Evolutionary conservation across 768 basidiomycete species (phyloP).

Genomic region (Lentinula aciculospora): DNA sequence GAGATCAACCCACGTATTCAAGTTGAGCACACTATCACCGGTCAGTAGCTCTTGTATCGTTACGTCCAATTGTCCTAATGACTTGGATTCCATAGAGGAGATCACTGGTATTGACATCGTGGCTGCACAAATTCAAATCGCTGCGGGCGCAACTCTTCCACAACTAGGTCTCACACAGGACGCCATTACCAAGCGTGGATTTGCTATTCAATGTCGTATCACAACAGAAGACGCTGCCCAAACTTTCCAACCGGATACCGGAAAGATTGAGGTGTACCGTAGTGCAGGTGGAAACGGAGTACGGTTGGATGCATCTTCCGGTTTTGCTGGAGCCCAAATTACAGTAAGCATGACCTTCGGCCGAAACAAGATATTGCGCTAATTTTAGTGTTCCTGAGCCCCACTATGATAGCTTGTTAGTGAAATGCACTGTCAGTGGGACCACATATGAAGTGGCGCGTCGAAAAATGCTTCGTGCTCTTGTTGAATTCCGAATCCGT

Average conservation of each 20-base stretch:
- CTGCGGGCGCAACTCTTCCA: slow-evolving; percentile 93
- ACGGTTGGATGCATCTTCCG: slow-evolving; percentile 92
- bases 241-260: slow-evolving; percentile 96
- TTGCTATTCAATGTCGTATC: slow-evolving; percentile 97
- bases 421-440: slow-evolving; percentile 93
- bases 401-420: slow-evolving; percentile 96
- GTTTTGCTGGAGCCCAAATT: slow-evolving; percentile 98
- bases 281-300: slow-evolving; percentile 99
- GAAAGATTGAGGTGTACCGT: slow-evolving; percentile 99
- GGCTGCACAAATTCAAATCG: slow-evolving; percentile 98
- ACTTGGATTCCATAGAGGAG: slow-evolving; percentile 62
- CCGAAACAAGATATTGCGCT: not conserved
- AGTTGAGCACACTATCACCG: slow-evolving; percentile 99
- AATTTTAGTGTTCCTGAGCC: slow-evolving; percentile 46
- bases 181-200: slow-evolving; percentile 91
- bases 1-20: slow-evolving; percentile 99
- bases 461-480: slow-evolving; percentile 96
- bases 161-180: slow-evolving; percentile 96
- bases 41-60: slow-evolving; percentile 33
- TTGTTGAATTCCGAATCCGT: slow-evolving; percentile 99
- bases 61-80: not conserved
- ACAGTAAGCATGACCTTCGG: slow-evolving; percentile 52
- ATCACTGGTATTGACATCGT: slow-evolving; percentile 99
- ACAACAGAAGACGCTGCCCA: slow-evolving; percentile 95
- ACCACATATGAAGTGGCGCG: slow-evolving; percentile 98